Percentiles rank a stretch among this genome's conserved stretches.
These are phyloP conservation scores for Hydrangea macrophylla DNA, from an alignment of 148 eudicot genomes.

Conservation along the genomic window DNA sequence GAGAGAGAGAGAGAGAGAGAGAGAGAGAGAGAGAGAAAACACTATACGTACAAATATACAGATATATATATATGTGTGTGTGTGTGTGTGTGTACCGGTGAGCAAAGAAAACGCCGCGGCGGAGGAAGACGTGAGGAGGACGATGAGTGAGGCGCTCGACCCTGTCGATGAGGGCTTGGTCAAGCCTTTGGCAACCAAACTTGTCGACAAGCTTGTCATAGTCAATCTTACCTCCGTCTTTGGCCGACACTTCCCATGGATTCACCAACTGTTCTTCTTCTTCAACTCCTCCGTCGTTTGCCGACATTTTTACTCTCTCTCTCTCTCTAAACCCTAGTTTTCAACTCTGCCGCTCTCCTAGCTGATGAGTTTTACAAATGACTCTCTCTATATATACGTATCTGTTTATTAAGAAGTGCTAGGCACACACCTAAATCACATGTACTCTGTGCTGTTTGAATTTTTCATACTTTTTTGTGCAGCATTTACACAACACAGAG, in stretches of 20 bases:
- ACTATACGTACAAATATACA: neutral
- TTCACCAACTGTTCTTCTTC: slow-evolving; percentile 65
- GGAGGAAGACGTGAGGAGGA: slow-evolving; percentile 82
- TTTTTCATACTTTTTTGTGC: no score
- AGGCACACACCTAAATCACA: no score
- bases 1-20: no score
- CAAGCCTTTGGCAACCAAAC: slow-evolving; percentile 86
- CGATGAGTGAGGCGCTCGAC: slow-evolving; percentile 67
- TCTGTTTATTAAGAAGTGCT: no score
- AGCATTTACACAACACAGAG: no score
- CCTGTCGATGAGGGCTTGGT: slow-evolving; percentile 47
- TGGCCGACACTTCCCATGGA: slow-evolving; percentile 82
- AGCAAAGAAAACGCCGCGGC: slow-evolving; percentile 94
- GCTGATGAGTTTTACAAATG: no score
- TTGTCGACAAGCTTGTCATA: slow-evolving; percentile 85
- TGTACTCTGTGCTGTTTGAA: no score
- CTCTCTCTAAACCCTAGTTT: no score
- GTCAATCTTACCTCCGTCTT: slow-evolving; percentile 81
- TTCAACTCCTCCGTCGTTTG: slow-evolving; percentile 1
- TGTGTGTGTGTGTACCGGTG: slow-evolving; percentile 49
- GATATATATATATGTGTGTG: neutral
- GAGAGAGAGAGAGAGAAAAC: no score
- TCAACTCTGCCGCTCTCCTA: no score
- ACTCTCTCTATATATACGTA: no score
- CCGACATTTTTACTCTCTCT: slow-evolving; percentile 19